phyloP scores from a whole-genome alignment of 73 alveolate species.

The Paraurostyla sp. region DNA sequence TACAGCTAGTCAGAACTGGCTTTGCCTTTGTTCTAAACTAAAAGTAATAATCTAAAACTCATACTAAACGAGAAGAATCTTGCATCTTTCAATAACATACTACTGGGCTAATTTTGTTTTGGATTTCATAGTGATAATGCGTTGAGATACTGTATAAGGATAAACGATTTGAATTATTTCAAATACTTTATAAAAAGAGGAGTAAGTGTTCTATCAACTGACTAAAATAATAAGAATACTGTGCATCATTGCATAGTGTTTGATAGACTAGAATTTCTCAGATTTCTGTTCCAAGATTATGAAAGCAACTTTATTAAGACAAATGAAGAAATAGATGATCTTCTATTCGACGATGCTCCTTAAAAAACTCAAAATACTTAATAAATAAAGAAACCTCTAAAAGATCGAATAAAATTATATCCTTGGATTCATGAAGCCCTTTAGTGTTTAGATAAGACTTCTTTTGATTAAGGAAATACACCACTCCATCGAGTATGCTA shows the following conservation, averaged over 20 bases:
- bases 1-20: background rate
- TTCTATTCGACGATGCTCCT: background rate
- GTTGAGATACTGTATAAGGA: constrained; percentile 10
- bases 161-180: constrained; percentile 4
- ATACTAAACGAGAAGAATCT: background rate
- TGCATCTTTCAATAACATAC: constrained; percentile 7
- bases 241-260: constrained; percentile 7
- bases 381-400: background rate
- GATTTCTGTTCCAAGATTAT: constrained; percentile 13
- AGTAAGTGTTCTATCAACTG: background rate
- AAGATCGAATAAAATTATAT: background rate
- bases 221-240: background rate
- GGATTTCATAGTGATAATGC: constrained; percentile 41
- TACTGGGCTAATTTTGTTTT: background rate
- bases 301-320: background rate
- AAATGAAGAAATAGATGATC: background rate
- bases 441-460: constrained; percentile 6
- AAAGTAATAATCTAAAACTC: background rate
- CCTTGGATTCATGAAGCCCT: constrained; percentile 22
- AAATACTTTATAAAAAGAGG: constrained; percentile 28
- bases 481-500: background rate
- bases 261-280: constrained; percentile 28
- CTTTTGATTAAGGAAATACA: constrained; percentile 1
- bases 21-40: background rate
- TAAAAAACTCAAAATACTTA: background rate